Evolutionary conservation across 2,329 filamentous ascomycete genomes (phyloP).

Genomic region (Trichoderma sp.): DNA sequence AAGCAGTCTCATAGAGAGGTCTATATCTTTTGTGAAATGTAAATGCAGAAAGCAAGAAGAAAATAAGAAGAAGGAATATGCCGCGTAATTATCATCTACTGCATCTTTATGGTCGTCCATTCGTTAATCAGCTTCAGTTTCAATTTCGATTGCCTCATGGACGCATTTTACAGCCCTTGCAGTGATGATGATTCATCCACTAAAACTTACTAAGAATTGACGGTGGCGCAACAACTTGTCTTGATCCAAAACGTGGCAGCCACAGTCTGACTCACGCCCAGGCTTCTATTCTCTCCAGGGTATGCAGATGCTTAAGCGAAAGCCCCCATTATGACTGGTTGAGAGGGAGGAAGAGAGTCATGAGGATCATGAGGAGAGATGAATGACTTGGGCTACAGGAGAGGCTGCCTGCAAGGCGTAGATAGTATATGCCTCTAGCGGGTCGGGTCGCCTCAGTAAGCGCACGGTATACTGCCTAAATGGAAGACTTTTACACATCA

Average conservation of each 20-base stretch:
- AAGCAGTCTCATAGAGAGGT: neutral
- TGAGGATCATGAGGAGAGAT: neutral
- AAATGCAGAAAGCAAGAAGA: neutral
- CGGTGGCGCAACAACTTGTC: neutral
- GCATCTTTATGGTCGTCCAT: neutral
- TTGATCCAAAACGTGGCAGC: neutral
- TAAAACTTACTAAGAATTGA: slow-evolving; percentile 10
- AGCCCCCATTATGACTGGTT: neutral
- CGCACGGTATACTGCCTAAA: slow-evolving; percentile 6
- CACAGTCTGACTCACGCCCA: slow-evolving; percentile 1
- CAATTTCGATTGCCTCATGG: neutral
- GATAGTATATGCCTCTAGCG: slow-evolving; percentile 7
- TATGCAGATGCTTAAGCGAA: neutral
- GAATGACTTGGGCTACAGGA: neutral
- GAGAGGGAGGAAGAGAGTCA: neutral
- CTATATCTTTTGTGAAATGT: neutral
- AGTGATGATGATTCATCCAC: slow-evolving; percentile 13
- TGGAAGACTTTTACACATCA: neutral
- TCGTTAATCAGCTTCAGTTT: neutral
- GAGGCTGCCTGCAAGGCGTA: neutral
- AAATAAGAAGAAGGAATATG: neutral
- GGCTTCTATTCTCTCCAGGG: neutral
- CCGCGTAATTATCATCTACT: neutral
- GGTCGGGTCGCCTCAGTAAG: slow-evolving; percentile 9
- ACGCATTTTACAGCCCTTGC: neutral